Conservation (phyloP, 306 rosid species). For the Lagenaria siceraria region DNA sequence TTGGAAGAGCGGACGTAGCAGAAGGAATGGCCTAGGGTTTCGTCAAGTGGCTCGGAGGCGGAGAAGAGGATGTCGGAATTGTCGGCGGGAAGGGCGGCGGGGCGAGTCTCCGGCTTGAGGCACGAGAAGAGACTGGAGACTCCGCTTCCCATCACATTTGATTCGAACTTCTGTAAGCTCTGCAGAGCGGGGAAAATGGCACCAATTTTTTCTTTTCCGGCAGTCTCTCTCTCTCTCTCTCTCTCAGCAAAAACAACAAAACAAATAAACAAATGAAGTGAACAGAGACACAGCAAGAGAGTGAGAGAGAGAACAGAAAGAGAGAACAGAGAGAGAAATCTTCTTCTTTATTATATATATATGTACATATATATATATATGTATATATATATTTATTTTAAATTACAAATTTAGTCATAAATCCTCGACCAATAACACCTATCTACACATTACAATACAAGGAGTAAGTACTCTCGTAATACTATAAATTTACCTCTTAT, state of each 20-base stretch:
- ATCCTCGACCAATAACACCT: too few species aligned
- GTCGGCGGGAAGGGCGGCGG: constrained; percentile 18
- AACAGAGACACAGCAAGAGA: background rate
- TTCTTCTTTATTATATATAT: too few species aligned
- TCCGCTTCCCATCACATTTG: constrained; percentile 96
- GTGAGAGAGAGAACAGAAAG: background rate
- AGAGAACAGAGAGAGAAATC: background rate
- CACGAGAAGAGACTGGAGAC: constrained; percentile 58
- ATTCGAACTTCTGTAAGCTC: constrained; percentile 15
- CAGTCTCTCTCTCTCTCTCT: constrained; percentile 9
- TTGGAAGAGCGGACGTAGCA: constrained; percentile 81
- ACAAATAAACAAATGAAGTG: constrained; percentile 3
- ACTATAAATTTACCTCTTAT: too few species aligned
- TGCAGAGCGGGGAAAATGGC: background rate
- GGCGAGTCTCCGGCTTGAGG: constrained; percentile 41
- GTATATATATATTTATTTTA: too few species aligned
- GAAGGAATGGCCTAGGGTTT: constrained; percentile 98
- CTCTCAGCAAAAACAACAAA: constrained; percentile 11
- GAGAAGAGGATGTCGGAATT: constrained; percentile 36
- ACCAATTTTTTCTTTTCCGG: constrained; percentile 25
- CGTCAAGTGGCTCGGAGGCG: constrained; percentile 53
- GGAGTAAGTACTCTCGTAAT: too few species aligned
- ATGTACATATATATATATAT: too few species aligned
- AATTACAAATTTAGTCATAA: too few species aligned
- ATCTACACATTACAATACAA: too few species aligned